Conservation (phyloP, 139 green algal genomes). For the Ettlia oleoabundans region DNA sequence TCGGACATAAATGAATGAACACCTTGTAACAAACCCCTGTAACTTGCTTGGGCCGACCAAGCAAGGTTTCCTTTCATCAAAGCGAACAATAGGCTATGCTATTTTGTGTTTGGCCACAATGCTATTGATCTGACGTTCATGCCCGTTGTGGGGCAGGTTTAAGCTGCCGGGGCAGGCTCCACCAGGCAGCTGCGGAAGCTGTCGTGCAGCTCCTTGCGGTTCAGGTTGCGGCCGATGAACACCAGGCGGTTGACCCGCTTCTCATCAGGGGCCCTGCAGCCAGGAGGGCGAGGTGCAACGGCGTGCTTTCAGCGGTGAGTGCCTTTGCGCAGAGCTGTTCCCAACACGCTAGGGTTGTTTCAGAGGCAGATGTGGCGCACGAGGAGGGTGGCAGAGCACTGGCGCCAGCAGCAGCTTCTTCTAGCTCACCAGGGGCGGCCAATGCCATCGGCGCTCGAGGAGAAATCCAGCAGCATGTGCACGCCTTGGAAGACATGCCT, state of each 20-base stretch:
- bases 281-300: no score
- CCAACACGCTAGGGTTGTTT: no score
- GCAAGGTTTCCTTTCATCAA: not conserved
- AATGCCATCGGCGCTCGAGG: constrained; percentile 62
- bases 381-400: not conserved
- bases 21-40: no score
- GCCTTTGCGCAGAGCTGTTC: no score
- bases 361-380: not conserved
- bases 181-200: constrained; percentile 82
- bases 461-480: constrained; percentile 86
- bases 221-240: constrained; percentile 92
- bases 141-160: not conserved
- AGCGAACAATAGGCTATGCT: not conserved
- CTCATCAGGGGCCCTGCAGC: constrained; percentile 51
- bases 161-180: not conserved
- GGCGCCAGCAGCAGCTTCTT: not conserved
- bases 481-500: constrained; percentile 51
- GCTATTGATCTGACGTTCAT: no score
- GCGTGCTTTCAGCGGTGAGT: no score
- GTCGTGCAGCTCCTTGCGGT: constrained; percentile 80
- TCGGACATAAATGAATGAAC: no score
- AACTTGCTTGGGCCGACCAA: not conserved
- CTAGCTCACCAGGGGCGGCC: constrained; percentile 29
- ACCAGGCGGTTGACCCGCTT: constrained; percentile 81
- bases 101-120: no score